Conservation (phyloP, 345 rosid genomes). For the Aquilaria yunnanensis region DNA sequence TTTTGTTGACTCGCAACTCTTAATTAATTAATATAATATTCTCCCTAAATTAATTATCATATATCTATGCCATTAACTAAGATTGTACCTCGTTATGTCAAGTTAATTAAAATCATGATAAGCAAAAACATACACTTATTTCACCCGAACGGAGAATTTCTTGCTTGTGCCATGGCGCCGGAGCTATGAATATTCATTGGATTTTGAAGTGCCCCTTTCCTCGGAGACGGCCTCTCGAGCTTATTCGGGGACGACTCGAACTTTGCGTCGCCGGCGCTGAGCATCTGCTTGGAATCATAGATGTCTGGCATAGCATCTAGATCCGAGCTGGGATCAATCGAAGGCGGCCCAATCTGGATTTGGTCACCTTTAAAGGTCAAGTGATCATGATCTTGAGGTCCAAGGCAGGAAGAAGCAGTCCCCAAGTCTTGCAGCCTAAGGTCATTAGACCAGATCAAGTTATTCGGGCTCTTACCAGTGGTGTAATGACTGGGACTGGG, state of each 20-base stretch:
- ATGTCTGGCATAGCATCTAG: constrained; percentile 69
- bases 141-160: constrained; percentile 60
- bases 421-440: constrained; percentile 52
- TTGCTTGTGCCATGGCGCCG: constrained; percentile 45
- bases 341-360: constrained; percentile 47
- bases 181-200: constrained; percentile 26
- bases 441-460: constrained; percentile 74
- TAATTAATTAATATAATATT: too few relatives aligned
- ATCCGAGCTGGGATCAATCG: constrained; percentile 36
- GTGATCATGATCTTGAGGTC: constrained; percentile 27
- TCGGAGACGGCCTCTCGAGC: constrained; percentile 63
- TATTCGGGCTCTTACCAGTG: constrained; percentile 57
- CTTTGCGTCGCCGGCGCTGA: constrained; percentile 39
- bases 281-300: constrained; percentile 62
- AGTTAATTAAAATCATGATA: constrained; percentile 10
- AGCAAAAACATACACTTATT: not conserved
- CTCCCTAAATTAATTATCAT: too few relatives aligned
- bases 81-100: not conserved
- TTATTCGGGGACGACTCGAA: constrained; percentile 30
- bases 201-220: constrained; percentile 48
- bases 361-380: constrained; percentile 26
- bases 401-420: constrained; percentile 24
- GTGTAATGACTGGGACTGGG: constrained; percentile 29
- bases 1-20: too few relatives aligned
- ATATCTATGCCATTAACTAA: too few relatives aligned